Evolutionary conservation across 31 red algal genomes (phyloP).

Genomic region (Porphyra umbilicalis): DNA sequence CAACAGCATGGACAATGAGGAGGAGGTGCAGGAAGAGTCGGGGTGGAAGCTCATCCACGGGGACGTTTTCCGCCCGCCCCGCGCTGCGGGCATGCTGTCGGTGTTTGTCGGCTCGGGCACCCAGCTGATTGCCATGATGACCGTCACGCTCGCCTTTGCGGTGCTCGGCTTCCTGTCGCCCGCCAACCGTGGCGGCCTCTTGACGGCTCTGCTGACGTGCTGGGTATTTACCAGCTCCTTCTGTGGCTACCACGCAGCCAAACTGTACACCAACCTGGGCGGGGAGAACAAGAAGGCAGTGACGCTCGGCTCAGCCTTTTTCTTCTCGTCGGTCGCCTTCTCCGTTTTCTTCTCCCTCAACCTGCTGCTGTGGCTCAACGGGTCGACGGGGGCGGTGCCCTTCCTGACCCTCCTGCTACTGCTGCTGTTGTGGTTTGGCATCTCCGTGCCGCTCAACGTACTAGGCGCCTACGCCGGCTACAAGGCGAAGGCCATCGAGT

Average conservation of each 20-base stretch:
- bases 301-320: slow-evolving; percentile 72
- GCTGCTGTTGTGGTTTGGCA: slow-evolving; percentile 92
- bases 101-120: slow-evolving; percentile 81
- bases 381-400: slow-evolving; percentile 71
- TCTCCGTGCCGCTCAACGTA: slow-evolving; percentile 81
- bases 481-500: slow-evolving; percentile 63
- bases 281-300: slow-evolving; percentile 80
- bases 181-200: slow-evolving; percentile 82
- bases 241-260: slow-evolving; percentile 74
- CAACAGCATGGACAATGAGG: slow-evolving; percentile 92
- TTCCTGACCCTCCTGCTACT: slow-evolving; percentile 82
- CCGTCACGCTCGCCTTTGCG: slow-evolving; percentile 70
- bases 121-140: slow-evolving; percentile 71
- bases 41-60: slow-evolving; percentile 99
- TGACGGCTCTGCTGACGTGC: slow-evolving; percentile 67
- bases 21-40: slow-evolving; percentile 87
- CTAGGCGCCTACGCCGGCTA: slow-evolving; percentile 83
- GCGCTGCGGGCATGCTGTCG: slow-evolving; percentile 42
- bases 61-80: slow-evolving; percentile 92
- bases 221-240: slow-evolving; percentile 62
- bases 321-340: slow-evolving; percentile 79
- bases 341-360: slow-evolving; percentile 79
- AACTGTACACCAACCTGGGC: slow-evolving; percentile 69
- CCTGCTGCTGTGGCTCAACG: slow-evolving; percentile 61
- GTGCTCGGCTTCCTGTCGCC: slow-evolving; percentile 88